Evolutionary conservation across 169 alveolate genomes (phyloP).

Genomic region (Babesia microti): DNA sequence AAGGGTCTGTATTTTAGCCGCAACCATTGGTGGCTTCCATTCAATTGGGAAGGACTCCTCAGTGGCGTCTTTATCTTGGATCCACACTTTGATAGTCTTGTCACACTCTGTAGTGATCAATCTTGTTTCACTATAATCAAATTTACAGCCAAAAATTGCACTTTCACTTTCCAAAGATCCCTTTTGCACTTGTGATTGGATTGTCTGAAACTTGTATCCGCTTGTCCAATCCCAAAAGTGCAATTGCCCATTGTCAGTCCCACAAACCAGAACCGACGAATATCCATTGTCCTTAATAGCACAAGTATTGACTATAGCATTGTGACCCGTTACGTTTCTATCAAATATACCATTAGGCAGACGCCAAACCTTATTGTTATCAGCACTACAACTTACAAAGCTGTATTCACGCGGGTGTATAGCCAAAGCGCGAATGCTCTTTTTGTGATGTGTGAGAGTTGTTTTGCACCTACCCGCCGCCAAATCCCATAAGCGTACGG

Average conservation of each 20-base stretch:
- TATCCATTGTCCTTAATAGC: conserved; percentile 76
- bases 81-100: conserved; percentile 89
- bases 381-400: conserved; percentile 93
- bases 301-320: conserved; percentile 82
- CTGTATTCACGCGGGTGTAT: conserved; percentile 92
- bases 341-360: conserved; percentile 70
- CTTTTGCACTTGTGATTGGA: conserved; percentile 80
- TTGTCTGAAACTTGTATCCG: conserved; percentile 88
- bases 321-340: conserved; percentile 72
- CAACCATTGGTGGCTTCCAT: conserved; percentile 59
- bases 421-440: conserved; percentile 87
- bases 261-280: conserved; percentile 81
- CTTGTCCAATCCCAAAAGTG: conserved; percentile 94
- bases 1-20: too few species aligned
- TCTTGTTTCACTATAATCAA: conserved; percentile 89
- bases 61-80: conserved; percentile 60
- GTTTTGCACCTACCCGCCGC: conserved; percentile 87
- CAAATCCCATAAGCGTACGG: conserved; percentile 93
- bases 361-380: conserved; percentile 89
- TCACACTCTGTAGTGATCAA: conserved; percentile 96
- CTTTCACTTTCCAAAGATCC: conserved; percentile 94
- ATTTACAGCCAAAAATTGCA: conserved; percentile 81
- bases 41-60: conserved; percentile 59
- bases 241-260: conserved; percentile 90
- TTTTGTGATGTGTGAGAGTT: conserved; percentile 93